Conservation (phyloP, 306 rosid genomes). For the Cyamopsis tetragonoloba region DNA sequence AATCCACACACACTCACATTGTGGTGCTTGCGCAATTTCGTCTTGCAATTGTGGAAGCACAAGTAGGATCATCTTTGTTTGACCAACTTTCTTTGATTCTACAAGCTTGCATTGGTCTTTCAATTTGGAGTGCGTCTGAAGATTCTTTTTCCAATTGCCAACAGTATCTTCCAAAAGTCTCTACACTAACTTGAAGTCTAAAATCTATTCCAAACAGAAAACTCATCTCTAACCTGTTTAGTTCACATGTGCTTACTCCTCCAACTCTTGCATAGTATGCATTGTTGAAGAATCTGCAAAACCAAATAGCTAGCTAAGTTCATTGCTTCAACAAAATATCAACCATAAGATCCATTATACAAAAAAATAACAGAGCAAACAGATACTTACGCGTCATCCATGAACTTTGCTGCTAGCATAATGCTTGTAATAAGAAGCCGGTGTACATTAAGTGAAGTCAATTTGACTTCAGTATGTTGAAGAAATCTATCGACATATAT, state of each 20-base stretch:
- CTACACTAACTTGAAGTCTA: constrained; percentile 75
- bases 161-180: constrained; percentile 73
- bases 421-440: constrained; percentile 86
- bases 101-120: constrained; percentile 75
- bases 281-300: constrained; percentile 83
- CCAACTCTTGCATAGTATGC: constrained; percentile 98
- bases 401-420: constrained; percentile 91
- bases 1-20: no score
- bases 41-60: constrained; percentile 70
- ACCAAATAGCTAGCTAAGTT: constrained; percentile 7
- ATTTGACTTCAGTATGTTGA: constrained; percentile 46
- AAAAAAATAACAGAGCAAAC: neutral
- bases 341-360: neutral
- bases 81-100: constrained; percentile 70
- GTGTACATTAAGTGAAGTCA: constrained; percentile 84
- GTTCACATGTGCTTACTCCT: constrained; percentile 76
- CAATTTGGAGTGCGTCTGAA: constrained; percentile 58
- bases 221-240: constrained; percentile 86
- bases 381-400: constrained; percentile 80
- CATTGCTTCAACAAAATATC: neutral
- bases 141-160: constrained; percentile 63
- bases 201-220: constrained; percentile 81
- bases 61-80: constrained; percentile 59
- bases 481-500: constrained; percentile 77
- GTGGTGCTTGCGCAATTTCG: constrained; percentile 34